These are phyloP conservation scores for Globisporangium cystogenes DNA, from an alignment of 352 stramenopile species.

Conservation along the genomic window DNA sequence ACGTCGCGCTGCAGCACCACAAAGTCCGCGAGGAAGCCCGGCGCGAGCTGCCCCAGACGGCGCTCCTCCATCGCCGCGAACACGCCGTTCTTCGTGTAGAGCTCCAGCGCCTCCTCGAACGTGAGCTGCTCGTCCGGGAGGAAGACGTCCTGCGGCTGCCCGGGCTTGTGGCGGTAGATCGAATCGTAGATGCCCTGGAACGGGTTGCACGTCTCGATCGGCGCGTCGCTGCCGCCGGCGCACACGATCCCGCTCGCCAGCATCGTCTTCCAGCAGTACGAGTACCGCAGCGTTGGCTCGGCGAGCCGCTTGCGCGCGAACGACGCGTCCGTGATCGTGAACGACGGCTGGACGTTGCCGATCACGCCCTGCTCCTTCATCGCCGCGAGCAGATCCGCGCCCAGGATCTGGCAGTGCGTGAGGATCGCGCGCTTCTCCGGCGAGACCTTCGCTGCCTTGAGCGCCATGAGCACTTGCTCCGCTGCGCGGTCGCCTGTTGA, in stretches of 20 bases:
- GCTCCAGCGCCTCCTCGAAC: slow-evolving; percentile 66
- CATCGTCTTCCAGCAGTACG: slow-evolving; percentile 87
- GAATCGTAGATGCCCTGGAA: slow-evolving; percentile 88
- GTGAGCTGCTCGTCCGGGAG: slow-evolving; percentile 58
- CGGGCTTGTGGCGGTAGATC: slow-evolving; percentile 65
- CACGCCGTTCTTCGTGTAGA: slow-evolving; percentile 79
- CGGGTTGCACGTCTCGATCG: slow-evolving; percentile 85
- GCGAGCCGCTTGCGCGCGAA: slow-evolving; percentile 77
- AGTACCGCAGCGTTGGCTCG: slow-evolving; percentile 46
- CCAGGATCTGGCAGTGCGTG: slow-evolving; percentile 88
- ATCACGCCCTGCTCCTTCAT: slow-evolving; percentile 81
- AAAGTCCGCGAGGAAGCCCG: slow-evolving; percentile 63
- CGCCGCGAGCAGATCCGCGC: slow-evolving; percentile 51
- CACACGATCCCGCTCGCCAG: slow-evolving; percentile 64
- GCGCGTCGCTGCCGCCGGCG: slow-evolving; percentile 76
- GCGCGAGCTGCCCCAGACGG: slow-evolving; percentile 39
- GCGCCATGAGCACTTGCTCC: slow-evolving; percentile 65
- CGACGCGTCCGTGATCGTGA: slow-evolving; percentile 80
- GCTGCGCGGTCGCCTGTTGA: slow-evolving; percentile 54
- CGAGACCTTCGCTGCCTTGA: slow-evolving; percentile 44
- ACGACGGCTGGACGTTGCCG: slow-evolving; percentile 86
- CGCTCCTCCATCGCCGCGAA: slow-evolving; percentile 61
- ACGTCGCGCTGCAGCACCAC: slow-evolving; percentile 64
- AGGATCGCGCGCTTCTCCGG: slow-evolving; percentile 68
- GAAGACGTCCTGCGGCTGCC: slow-evolving; percentile 40